These are phyloP conservation scores for Chaetoscypha palmicola DNA, from an alignment of 2,329 filamentous ascomycete genomes.

Conservation along the genomic window DNA sequence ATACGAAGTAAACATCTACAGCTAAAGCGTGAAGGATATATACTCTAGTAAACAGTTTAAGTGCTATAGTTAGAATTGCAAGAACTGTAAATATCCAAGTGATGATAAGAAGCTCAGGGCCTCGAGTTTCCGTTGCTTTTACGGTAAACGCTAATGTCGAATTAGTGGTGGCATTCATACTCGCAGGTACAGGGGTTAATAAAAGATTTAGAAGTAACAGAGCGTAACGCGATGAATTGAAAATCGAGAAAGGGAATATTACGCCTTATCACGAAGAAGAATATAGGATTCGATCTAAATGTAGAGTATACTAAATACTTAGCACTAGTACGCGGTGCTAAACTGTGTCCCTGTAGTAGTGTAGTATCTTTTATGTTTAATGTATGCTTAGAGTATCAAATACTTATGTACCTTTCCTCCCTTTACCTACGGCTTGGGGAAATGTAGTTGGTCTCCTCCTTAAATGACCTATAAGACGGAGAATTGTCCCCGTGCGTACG, in stretches of 20 bases:
- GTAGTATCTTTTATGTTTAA: background rate
- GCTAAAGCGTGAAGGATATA: conserved; percentile 1
- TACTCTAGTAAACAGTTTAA: background rate
- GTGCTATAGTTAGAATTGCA: background rate
- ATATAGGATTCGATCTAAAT: background rate
- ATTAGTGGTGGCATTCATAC: background rate
- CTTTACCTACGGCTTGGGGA: background rate
- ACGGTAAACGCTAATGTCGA: background rate
- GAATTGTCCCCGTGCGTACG: background rate
- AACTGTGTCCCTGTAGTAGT: background rate
- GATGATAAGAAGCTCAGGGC: conserved; percentile 1
- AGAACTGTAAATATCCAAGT: conserved; percentile 3
- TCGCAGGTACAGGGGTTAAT: background rate
- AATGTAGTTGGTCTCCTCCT: no score
- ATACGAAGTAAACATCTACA: conserved; percentile 1
- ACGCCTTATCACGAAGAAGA: background rate
- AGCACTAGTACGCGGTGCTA: no score
- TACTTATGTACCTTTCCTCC: background rate
- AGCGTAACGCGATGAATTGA: background rate
- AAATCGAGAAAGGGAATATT: background rate
- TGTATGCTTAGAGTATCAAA: background rate
- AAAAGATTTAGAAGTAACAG: background rate
- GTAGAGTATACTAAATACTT: background rate
- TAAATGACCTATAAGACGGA: background rate
- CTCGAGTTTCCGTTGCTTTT: background rate